These are phyloP conservation scores for Beauveria sp. DNA, from an alignment of 2,329 filamentous ascomycete genomes.

Conservation along the genomic window DNA sequence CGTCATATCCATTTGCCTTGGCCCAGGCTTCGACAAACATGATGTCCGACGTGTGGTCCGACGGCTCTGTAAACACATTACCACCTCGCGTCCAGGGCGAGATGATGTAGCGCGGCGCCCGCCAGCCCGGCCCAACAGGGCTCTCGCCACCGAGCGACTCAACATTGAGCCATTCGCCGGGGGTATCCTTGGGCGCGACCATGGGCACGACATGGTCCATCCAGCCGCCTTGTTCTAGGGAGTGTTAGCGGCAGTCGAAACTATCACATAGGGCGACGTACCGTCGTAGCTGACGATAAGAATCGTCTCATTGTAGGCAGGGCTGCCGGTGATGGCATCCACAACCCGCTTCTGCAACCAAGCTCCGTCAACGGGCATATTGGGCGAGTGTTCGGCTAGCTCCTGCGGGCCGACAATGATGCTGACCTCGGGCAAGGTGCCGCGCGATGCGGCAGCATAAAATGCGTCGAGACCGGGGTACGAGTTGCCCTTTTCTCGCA, in stretches of 20 bases:
- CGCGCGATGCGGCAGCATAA: slow-evolving; percentile 37
- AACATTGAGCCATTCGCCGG: slow-evolving; percentile 43
- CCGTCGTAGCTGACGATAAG: slow-evolving; percentile 44
- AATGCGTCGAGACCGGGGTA: slow-evolving; percentile 40
- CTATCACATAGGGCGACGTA: background rate
- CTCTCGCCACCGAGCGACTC: slow-evolving; percentile 23
- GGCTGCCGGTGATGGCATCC: slow-evolving; percentile 39
- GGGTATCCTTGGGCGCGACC: slow-evolving; percentile 36
- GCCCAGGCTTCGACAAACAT: slow-evolving; percentile 42
- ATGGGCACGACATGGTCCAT: slow-evolving; percentile 44
- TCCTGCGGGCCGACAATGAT: slow-evolving; percentile 47
- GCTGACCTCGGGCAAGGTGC: slow-evolving; percentile 41
- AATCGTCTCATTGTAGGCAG: slow-evolving; percentile 39
- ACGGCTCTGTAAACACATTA: slow-evolving; percentile 44
- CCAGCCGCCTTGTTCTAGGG: slow-evolving; percentile 40
- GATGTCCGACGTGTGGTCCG: slow-evolving; percentile 46
- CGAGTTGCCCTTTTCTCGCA: slow-evolving; percentile 36
- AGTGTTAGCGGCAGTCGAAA: background rate
- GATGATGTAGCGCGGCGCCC: slow-evolving; percentile 44
- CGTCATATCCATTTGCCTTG: slow-evolving; percentile 23
- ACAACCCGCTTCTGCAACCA: slow-evolving; percentile 49
- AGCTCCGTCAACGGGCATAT: slow-evolving; percentile 43
- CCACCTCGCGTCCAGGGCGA: slow-evolving; percentile 47
- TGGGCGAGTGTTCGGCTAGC: slow-evolving; percentile 46
- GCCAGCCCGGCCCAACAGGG: slow-evolving; percentile 28